Percentiles rank a stretch among this genome's conserved stretches.
Conservation (phyloP, 306 rosid genomes). For the Erythrophleum fordii region DNA sequence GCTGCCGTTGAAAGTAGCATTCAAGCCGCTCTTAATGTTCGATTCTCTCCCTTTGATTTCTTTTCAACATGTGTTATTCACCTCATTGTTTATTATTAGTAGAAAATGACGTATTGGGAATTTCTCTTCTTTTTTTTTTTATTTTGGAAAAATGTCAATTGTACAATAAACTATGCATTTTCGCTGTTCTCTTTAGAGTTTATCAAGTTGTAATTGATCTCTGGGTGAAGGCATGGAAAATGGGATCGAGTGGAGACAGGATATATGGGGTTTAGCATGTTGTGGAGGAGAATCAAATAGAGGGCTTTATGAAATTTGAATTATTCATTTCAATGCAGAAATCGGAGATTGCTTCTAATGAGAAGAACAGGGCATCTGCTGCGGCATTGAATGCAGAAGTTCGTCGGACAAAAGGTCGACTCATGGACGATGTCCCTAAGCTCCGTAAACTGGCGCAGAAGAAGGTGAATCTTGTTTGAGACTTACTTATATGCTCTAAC, state of each 20-base stretch:
- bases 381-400: slow-evolving; percentile 60
- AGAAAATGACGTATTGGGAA: neutral
- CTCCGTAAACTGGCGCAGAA: slow-evolving; percentile 64
- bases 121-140: neutral
- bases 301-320: neutral
- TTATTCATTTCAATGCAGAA: slow-evolving; percentile 41
- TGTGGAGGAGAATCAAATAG: neutral
- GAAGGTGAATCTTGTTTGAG: slow-evolving; percentile 54
- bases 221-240: neutral
- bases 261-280: neutral
- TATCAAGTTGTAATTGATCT: neutral
- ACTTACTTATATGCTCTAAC: neutral
- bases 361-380: slow-evolving; percentile 45
- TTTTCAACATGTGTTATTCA: neutral
- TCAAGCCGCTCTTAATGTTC: slow-evolving; percentile 54
- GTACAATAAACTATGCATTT: neutral
- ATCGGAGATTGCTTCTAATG: slow-evolving; percentile 44
- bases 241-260: neutral
- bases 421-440: slow-evolving; percentile 86
- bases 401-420: slow-evolving; percentile 55
- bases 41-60: neutral
- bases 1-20: slow-evolving; percentile 54
- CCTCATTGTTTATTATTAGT: neutral
- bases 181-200: neutral
- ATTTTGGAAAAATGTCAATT: neutral